Evolutionary conservation across 371 early-diverging fungal species (phyloP), one percentile per base, ranked within the genome.

Genomic region (Homolaphlyctis polyrhiza): DNA sequence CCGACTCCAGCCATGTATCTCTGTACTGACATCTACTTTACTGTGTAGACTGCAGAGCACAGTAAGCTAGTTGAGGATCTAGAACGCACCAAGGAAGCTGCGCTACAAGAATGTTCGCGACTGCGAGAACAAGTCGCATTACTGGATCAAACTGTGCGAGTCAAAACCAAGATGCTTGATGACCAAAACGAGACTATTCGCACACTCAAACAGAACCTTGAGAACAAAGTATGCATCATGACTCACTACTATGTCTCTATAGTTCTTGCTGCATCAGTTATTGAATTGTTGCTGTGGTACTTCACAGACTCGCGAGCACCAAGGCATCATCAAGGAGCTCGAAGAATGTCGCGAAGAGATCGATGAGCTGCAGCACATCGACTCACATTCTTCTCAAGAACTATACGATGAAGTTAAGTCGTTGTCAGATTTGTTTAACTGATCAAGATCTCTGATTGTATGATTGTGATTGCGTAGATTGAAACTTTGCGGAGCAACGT

Each of bases 91-190:
- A 25, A 51, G 27, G 27, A 25, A n/a, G 25, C 52, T 8, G 5
- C 6, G 11, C 6, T 23, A 6, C 14, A 47, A 50, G 32, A 27
- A n/a, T 61, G 1, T 36, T 60, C 58, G 23, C 6, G n/a, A 1
- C 58, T 57, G 35, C 35, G 23, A 29, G 52, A 61, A 5, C 63
- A 63, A 13, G 27, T 28, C 6, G 60, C 2, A 1, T 4, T 2
- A 21, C 45, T 35, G 18, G 50, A 34, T 14, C 52, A 76, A 69
- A 67, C 75, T 14, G 8, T 81, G 13, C 70, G 72, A 11, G 70
- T 81, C 18, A 81, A 79, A 60, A 70, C 71, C 61, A 76, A 77
- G 60, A 82, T 82, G 82, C 64, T 82, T 23, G 78, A 82, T 21
- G 80, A 79, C 64, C 82, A 82, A 65, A 78, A 73, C 39, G 75